Conservation (phyloP, 1,284 basidiomycete species). For the Fomitiporia mediterranea region DNA sequence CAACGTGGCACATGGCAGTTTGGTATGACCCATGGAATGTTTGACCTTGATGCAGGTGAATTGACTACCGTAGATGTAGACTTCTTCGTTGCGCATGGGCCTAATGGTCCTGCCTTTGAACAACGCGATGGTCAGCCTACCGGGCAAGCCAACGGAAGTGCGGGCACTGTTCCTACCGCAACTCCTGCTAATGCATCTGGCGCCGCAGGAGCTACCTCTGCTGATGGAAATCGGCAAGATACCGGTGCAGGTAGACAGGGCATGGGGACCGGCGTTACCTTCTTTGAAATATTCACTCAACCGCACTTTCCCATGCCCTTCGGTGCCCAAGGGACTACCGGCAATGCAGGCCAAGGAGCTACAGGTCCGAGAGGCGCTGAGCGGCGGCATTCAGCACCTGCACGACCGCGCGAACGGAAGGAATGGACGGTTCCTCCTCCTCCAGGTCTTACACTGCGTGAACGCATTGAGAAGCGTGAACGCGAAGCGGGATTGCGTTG, state of each 20-base stretch:
- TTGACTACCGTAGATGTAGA: conserved; percentile 2
- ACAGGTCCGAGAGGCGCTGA: background rate
- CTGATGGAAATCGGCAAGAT: background rate
- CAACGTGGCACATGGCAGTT: background rate
- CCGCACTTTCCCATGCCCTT: background rate
- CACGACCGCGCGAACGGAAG: conserved; percentile 20
- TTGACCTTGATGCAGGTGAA: background rate
- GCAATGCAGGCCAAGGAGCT: background rate
- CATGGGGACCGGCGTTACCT: background rate
- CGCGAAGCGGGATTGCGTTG: conserved; percentile 66
- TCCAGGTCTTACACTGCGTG: conserved; percentile 60
- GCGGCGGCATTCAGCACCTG: background rate
- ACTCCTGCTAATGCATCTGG: background rate
- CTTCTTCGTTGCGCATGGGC: background rate
- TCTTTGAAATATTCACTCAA: conserved; percentile 3
- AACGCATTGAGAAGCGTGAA: conserved; percentile 63
- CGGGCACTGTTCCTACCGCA: background rate
- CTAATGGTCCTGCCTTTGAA: background rate
- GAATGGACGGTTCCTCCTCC: conserved; percentile 49
- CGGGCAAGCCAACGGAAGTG: background rate
- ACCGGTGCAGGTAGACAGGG: background rate
- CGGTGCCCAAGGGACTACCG: background rate
- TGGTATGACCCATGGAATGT: background rate
- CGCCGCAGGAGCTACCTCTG: background rate
- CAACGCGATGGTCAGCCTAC: background rate